These are phyloP conservation scores for Pistacia atlantica DNA, from an alignment of 345 rosid genomes.

Conservation along the genomic window DNA sequence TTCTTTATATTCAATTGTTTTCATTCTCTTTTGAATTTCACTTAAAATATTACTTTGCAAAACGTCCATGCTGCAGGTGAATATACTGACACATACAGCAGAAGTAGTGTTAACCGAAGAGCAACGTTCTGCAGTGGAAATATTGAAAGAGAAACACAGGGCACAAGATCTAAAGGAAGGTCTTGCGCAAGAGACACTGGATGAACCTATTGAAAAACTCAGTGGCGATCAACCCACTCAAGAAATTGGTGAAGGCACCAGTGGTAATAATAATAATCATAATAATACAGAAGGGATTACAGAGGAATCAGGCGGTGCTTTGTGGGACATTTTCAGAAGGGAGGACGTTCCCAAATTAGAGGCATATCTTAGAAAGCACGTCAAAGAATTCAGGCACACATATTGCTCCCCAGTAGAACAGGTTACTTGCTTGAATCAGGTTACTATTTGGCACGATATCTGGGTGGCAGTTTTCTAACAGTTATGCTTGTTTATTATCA, in stretches of 20 bases:
- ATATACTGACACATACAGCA: conserved; percentile 71
- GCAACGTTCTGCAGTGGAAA: conserved; percentile 48
- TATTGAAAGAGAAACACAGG: conserved; percentile 55
- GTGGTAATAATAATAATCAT: background rate
- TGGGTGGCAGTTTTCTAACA: conserved; percentile 6
- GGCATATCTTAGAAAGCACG: conserved; percentile 66
- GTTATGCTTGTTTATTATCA: conserved; percentile 18
- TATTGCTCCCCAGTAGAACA: conserved; percentile 62
- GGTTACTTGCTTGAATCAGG: conserved; percentile 35
- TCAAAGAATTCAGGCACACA: conserved; percentile 72
- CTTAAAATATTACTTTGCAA: too few relatives aligned
- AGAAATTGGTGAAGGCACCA: conserved; percentile 19
- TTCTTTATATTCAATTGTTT: too few relatives aligned
- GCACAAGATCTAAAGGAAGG: conserved; percentile 59
- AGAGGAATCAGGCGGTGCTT: conserved; percentile 51
- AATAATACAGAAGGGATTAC: background rate
- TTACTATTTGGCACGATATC: background rate
- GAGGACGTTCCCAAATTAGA: conserved; percentile 82
- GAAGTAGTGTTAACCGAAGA: conserved; percentile 59
- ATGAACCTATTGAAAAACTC: background rate
- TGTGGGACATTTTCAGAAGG: conserved; percentile 97
- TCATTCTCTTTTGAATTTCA: too few relatives aligned
- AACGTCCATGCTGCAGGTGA: conserved; percentile 46
- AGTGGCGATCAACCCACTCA: background rate
- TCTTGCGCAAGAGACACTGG: conserved; percentile 8